A percentile compares a stretch with the other conserved stretches of the same genome.
Evolutionary conservation across 176 grass and related monocot species (phyloP).

Genomic region (Cenchrus purpureus): DNA sequence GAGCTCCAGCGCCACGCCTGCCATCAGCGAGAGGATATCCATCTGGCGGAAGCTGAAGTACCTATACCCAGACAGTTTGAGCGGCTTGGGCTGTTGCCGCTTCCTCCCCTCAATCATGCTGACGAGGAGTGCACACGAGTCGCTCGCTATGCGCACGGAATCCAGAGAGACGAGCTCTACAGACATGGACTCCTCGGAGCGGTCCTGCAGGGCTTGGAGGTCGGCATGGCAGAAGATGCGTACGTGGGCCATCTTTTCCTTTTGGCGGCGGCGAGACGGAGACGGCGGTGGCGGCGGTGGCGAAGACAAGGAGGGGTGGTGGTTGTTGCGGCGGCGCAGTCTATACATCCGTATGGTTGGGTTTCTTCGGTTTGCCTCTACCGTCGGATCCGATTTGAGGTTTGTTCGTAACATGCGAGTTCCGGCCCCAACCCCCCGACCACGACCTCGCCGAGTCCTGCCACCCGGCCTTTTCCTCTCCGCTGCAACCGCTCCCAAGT

Average conservation of each 20-base stretch:
- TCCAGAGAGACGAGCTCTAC: background rate
- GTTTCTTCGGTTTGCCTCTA: too few species aligned
- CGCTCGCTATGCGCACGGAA: background rate
- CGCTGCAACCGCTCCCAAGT: too few species aligned
- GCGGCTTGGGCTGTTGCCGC: background rate
- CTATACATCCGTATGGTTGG: too few species aligned
- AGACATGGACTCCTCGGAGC: background rate
- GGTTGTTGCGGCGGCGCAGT: too few species aligned
- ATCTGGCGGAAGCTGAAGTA: background rate
- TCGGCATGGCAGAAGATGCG: background rate
- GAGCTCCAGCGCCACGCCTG: background rate
- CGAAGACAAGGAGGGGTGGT: too few species aligned
- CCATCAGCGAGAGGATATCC: background rate
- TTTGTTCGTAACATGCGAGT: too few species aligned
- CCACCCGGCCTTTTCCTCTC: too few species aligned
- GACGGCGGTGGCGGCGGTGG: too few species aligned
- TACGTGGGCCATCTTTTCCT: background rate
- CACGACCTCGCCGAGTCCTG: too few species aligned
- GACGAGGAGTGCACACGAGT: background rate
- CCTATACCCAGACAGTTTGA: too few species aligned
- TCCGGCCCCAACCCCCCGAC: too few species aligned
- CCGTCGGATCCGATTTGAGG: too few species aligned
- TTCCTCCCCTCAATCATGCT: background rate
- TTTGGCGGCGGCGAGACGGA: background rate
- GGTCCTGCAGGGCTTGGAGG: background rate